phyloP scores from a whole-genome alignment of 768 basidiomycete species.

The Pulveroboletus sp. region DNA sequence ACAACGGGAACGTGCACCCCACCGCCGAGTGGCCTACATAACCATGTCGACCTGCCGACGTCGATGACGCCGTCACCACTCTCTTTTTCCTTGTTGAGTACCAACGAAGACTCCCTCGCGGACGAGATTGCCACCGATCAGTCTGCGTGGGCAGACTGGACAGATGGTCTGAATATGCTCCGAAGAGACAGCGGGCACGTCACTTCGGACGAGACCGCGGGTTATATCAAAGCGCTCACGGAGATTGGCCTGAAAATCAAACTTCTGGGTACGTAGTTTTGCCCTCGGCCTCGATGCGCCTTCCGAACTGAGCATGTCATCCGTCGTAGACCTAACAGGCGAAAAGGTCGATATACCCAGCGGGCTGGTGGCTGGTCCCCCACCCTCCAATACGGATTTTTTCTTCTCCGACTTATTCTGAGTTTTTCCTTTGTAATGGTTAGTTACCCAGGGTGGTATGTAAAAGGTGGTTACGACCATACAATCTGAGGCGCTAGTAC shows the following conservation, averaged over 20 bases:
- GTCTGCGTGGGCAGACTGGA: slow-evolving; percentile 89
- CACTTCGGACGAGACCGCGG: slow-evolving; percentile 78
- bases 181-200: slow-evolving; percentile 79
- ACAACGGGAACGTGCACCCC: slow-evolving; percentile 69
- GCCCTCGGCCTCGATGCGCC: background rate
- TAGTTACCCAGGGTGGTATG: slow-evolving; percentile 6
- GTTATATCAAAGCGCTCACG: slow-evolving; percentile 81
- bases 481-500: slow-evolving; percentile 6
- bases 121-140: slow-evolving; percentile 77
- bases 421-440: slow-evolving; percentile 17
- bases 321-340: slow-evolving; percentile 70
- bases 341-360: slow-evolving; percentile 88
- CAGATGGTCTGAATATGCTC: slow-evolving; percentile 87
- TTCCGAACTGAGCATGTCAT: background rate
- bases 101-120: slow-evolving; percentile 67
- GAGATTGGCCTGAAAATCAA: slow-evolving; percentile 93
- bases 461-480: background rate
- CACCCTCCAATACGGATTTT: slow-evolving; percentile 77
- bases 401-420: slow-evolving; percentile 69
- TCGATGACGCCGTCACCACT: slow-evolving; percentile 59
- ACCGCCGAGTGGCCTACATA: slow-evolving; percentile 60
- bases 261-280: slow-evolving; percentile 58
- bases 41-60: slow-evolving; percentile 56
- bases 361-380: slow-evolving; percentile 69
- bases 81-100: slow-evolving; percentile 72